Evolutionary conservation across 2,329 filamentous ascomycete species (phyloP).

Genomic region (Ampelomyces quisqualis): DNA sequence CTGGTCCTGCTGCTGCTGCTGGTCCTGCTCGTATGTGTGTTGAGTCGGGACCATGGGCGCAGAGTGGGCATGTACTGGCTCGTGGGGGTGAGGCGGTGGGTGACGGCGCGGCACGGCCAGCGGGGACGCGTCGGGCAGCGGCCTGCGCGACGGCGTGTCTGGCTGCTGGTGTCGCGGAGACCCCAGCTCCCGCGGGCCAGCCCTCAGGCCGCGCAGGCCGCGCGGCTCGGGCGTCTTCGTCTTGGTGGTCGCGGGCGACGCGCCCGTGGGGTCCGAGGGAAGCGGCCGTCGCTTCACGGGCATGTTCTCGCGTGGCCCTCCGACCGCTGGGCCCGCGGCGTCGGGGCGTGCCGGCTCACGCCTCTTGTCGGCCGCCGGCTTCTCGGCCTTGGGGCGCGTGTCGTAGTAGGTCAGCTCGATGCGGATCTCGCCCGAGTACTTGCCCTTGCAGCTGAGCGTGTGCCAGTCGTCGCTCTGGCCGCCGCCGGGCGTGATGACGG

Average conservation of each 20-base stretch:
- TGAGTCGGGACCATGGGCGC: conserved; percentile 46
- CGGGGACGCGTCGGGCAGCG: conserved; percentile 31
- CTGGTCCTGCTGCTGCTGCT: conserved; percentile 15
- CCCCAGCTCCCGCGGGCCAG: conserved; percentile 39
- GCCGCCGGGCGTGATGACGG: conserved; percentile 79
- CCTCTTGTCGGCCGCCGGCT: conserved; percentile 58
- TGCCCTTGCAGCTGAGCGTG: conserved; percentile 79
- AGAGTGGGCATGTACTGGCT: conserved; percentile 49
- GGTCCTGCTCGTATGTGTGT: conserved; percentile 22
- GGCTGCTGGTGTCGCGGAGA: conserved; percentile 37
- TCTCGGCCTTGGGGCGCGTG: conserved; percentile 76
- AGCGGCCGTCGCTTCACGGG: conserved; percentile 80
- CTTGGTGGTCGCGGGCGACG: conserved; percentile 47
- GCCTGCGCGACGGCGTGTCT: conserved; percentile 28
- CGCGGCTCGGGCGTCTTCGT: conserved; percentile 34
- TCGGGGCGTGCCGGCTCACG: conserved; percentile 43
- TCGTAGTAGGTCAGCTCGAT: conserved; percentile 98
- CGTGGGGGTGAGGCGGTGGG: conserved; percentile 25
- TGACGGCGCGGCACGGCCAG: conserved; percentile 19
- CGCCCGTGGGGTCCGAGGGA: conserved; percentile 70
- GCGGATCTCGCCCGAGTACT: conserved; percentile 92
- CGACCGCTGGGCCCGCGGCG: conserved; percentile 43
- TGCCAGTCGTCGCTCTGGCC: conserved; percentile 97
- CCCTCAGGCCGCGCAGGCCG: conserved; percentile 30
- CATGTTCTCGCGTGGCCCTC: conserved; percentile 56